Base-by-base conservation (phyloP, 345 rosid species). In the Geranium rotundifolium region DNA sequence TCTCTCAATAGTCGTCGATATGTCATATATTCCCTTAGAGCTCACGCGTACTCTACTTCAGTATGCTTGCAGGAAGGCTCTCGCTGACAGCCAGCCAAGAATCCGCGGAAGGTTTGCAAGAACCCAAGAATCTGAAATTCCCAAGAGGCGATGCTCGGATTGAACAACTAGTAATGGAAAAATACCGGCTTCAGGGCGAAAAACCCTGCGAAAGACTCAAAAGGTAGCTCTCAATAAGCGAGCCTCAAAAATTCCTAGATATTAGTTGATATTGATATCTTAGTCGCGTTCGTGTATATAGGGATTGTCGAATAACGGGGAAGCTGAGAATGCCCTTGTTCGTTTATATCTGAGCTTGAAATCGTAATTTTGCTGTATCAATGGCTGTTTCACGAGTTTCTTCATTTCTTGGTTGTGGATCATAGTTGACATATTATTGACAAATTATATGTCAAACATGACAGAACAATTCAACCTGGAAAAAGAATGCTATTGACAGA, bases 51-150 rank as follows among this genome's bases (percentile, higher is more conserved):
- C 66, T 65, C 69, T 62, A 56, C 65, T 68, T 61, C 86, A 95
- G 99, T 95, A 95, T 80, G 97, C 97, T 56, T 95, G 99, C 80
- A 86, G 99, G 91, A 95, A 95, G 81, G 93, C 95, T 57, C 89
- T 95, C 1, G 99, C 99, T 0, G 99, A 95, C 77, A 86, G 87
- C 70, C 99, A 95, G 69, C 99, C 97, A 0, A 82, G 99, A 77
- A 76, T 95, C 68, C 95, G 97, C 10, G 97, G 99, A 79, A 84
- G 99, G 84, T 95, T 95, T 72, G 99, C 99, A 1, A 95, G 73
- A 85, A 85, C 87, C 0, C 95, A 88, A 64, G 96, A 88, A 55
- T 59, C 65, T 4, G 83, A 81, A 1, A 68, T 67, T 61, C 65
- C 69, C 55, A 83, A 64, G 85, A 81, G 73, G 79, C 80, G 65